Evolutionary conservation across 768 basidiomycete genomes (phyloP), one percentile per base, ranked within the genome.

Genomic region (Calocybe gangraenosa): DNA sequence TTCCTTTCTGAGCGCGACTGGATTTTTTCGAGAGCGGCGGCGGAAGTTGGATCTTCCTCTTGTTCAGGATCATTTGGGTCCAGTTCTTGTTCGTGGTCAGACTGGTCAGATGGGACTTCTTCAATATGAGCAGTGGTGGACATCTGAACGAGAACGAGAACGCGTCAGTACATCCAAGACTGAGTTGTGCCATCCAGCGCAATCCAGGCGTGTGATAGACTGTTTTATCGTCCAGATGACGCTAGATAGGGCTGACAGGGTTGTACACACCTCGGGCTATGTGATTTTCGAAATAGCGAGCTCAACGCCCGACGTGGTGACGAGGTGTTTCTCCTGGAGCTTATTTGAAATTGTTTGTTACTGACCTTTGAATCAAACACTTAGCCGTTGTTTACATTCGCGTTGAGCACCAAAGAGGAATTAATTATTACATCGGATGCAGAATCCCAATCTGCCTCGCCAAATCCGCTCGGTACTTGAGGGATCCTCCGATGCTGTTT

Each of bases 1-100:
- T 95, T 96, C 58, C 93, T 85, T 69, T 97, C 93, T 30, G 92
- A 84, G 52, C 91, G 85, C 43, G 91, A 93, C 70, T 93, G 90
- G 55, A 94, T 87, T 70, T 96, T 95, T 57, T 94, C 89, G 50
- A 91, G 82, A 48, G 85, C 85, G 36, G 88, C 84, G 49, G 81
- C 78, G 37, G 87, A 89, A 46, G 85, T 87, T 39, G 88, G 90
- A 56, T 91, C 90, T 63, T 90, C 87, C 50, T 90, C 85, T 40
- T 78, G 71, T 22, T 74, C 71, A 71, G 77, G 67, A 41, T 76
- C 70, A 14, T 79, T 71, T 55, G 81, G 76, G 52, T 78, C 70
- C 61, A 76, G 69, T 45, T 75, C 65, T 51, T 69, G 70, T 30
- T 81, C 80, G 51, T 82, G 79, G 55, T 80, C 82, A 53, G 84